Evolutionary conservation across 768 basidiomycete species (phyloP).

Genomic region (Flagelloscypha sp.): DNA sequence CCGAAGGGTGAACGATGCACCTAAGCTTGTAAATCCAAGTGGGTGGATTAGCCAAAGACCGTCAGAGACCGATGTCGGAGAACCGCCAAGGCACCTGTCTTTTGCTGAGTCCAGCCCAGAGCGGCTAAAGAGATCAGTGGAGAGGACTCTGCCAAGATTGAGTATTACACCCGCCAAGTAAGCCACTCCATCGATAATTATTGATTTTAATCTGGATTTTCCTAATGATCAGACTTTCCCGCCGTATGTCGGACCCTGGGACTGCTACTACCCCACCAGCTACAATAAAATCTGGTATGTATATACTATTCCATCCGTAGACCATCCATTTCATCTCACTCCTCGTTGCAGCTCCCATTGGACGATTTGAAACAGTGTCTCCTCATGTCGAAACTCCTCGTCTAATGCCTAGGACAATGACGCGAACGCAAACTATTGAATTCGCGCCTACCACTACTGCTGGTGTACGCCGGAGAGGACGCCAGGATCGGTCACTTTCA

Average conservation of each 20-base stretch:
- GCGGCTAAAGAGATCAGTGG: background rate
- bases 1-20: constrained; percentile 58
- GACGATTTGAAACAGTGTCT: constrained; percentile 28
- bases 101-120: constrained; percentile 13
- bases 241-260: constrained; percentile 32
- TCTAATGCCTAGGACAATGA: constrained; percentile 32
- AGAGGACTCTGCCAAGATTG: no score
- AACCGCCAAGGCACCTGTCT: constrained; percentile 15
- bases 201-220: constrained; percentile 4
- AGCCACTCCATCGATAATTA: no score
- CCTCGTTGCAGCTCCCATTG: constrained; percentile 21
- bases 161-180: no score
- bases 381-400: no score
- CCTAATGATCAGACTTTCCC: constrained; percentile 12
- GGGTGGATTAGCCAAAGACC: constrained; percentile 54
- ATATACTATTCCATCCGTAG: background rate
- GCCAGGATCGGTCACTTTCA: constrained; percentile 13
- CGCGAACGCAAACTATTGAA: constrained; percentile 42
- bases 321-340: background rate
- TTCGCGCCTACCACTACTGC: constrained; percentile 34
- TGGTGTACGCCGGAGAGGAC: constrained; percentile 20
- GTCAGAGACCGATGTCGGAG: constrained; percentile 17
- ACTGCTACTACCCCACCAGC: constrained; percentile 24
- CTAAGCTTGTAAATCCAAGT: constrained; percentile 64
- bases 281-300: constrained; percentile 25